Percentiles rank a stretch among this genome's conserved stretches.
Evolutionary conservation across 163 green algal genomes (phyloP).

Genomic region (Chlorella variabilis): DNA sequence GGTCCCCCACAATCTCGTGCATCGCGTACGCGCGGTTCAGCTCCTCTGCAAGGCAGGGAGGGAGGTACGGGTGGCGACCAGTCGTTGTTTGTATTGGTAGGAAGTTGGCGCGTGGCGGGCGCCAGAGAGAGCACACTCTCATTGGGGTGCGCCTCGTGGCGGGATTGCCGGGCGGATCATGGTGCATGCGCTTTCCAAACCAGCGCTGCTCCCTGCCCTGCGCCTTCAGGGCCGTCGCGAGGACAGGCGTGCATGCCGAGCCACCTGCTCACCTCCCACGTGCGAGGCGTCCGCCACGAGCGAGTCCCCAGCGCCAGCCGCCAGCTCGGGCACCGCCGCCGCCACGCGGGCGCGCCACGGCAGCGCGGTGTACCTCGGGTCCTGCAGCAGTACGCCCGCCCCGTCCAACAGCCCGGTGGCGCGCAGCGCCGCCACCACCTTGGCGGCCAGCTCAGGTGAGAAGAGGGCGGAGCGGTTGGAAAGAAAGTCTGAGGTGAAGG

Average conservation of each 20-base stretch:
- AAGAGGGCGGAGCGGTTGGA: constrained; percentile 5
- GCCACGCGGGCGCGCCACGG: constrained; percentile 1
- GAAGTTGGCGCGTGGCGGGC: no score
- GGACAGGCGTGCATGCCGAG: no score
- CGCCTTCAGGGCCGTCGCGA: no score
- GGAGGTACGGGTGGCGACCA: no score
- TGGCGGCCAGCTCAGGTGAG: neutral
- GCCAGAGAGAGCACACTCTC: no score
- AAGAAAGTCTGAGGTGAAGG: neutral
- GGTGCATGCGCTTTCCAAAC: neutral
- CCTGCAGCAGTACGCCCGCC: neutral
- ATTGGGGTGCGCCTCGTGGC: no score
- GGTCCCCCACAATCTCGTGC: constrained; percentile 7
- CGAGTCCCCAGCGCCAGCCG: neutral
- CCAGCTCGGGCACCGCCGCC: constrained; percentile 12
- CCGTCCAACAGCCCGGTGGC: neutral
- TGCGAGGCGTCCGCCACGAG: constrained; percentile 7
- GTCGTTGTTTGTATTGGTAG: no score
- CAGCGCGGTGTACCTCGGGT: neutral
- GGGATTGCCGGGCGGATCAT: no score
- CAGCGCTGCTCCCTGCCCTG: no score
- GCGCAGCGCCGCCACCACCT: neutral
- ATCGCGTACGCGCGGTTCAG: neutral
- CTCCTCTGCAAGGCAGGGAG: neutral
- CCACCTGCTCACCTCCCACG: neutral